Percentiles rank a stretch among this genome's conserved stretches.
phyloP scores from a whole-genome alignment of 139 green algal genomes.

The Astrephomene gubernaculifera region DNA sequence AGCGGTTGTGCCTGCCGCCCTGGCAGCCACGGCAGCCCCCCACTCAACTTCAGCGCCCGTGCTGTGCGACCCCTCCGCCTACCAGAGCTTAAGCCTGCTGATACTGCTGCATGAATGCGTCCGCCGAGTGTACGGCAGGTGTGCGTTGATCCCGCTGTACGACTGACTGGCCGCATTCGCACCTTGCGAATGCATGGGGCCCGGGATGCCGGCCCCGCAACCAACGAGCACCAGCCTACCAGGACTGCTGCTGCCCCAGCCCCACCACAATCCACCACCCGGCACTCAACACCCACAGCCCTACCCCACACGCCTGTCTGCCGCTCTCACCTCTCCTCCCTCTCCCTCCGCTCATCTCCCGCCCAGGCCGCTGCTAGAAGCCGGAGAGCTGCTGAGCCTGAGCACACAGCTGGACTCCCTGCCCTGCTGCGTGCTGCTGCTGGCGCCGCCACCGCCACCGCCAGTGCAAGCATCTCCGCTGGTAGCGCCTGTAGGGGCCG shows the following conservation, averaged over 20 bases:
- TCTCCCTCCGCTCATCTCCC: no score
- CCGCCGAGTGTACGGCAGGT: slow-evolving; percentile 26
- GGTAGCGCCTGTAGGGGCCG: no score
- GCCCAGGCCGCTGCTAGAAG: slow-evolving; percentile 15
- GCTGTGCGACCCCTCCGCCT: background rate
- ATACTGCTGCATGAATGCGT: slow-evolving; percentile 32
- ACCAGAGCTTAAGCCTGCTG: slow-evolving; percentile 42
- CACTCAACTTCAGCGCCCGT: background rate
- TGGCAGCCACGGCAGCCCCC: background rate
- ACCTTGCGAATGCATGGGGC: background rate
- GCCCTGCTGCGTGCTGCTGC: slow-evolving; percentile 30
- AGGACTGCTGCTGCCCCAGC: background rate
- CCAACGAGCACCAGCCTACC: no score
- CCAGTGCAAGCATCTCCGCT: background rate
- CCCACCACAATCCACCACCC: background rate
- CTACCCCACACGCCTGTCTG: background rate
- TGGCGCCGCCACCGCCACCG: slow-evolving; percentile 9
- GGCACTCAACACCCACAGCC: background rate
- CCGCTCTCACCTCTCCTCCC: background rate
- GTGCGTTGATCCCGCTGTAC: background rate
- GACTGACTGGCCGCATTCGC: background rate
- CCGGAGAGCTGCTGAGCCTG: background rate
- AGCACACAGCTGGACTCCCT: background rate
- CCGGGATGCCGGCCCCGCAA: no score
- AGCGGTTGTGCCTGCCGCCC: background rate